These are phyloP conservation scores for Penicillium decumbens DNA, from an alignment of 2,329 filamentous ascomycete genomes.

Conservation along the genomic window DNA sequence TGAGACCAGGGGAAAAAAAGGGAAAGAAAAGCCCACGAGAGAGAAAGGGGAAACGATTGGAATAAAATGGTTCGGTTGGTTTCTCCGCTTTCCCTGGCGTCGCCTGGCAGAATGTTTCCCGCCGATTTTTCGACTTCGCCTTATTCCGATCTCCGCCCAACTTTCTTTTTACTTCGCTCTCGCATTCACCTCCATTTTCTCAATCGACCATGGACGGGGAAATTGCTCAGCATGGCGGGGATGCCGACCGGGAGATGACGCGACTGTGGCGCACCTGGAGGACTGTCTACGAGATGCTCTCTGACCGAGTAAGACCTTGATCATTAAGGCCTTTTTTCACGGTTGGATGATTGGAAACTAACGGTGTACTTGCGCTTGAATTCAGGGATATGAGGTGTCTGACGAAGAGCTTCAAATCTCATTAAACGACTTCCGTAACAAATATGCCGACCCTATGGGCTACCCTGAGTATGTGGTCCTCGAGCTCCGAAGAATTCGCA, in stretches of 20 bases:
- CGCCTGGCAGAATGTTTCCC: slow-evolving; percentile 27
- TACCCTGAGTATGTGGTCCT: slow-evolving; percentile 62
- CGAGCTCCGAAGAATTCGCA: not conserved
- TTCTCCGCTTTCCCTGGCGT: slow-evolving; percentile 25
- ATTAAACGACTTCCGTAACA: slow-evolving; percentile 70
- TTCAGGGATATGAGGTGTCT: slow-evolving; percentile 83
- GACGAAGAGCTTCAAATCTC: slow-evolving; percentile 85
- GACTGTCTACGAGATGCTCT: slow-evolving; percentile 92
- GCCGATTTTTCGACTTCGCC: slow-evolving; percentile 24
- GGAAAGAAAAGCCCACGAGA: slow-evolving; percentile 16
- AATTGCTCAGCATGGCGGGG: slow-evolving; percentile 32
- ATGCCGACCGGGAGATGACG: slow-evolving; percentile 45
- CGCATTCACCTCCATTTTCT: not conserved
- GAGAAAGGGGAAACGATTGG: slow-evolving; percentile 20
- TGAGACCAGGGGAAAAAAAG: slow-evolving; percentile 8
- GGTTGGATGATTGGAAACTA: slow-evolving; percentile 2
- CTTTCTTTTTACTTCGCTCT: slow-evolving; percentile 1
- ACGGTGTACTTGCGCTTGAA: slow-evolving; percentile 18
- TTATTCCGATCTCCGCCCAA: slow-evolving; percentile 13
- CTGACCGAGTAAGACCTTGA: slow-evolving; percentile 66
- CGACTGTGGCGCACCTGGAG: slow-evolving; percentile 91
- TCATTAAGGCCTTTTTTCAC: not conserved
- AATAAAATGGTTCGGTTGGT: slow-evolving; percentile 24
- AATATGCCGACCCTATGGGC: slow-evolving; percentile 69
- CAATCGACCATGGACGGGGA: slow-evolving; percentile 38